Conservation (phyloP, 805 yeast species). For the Blastobotrys mokoenaii region DNA sequence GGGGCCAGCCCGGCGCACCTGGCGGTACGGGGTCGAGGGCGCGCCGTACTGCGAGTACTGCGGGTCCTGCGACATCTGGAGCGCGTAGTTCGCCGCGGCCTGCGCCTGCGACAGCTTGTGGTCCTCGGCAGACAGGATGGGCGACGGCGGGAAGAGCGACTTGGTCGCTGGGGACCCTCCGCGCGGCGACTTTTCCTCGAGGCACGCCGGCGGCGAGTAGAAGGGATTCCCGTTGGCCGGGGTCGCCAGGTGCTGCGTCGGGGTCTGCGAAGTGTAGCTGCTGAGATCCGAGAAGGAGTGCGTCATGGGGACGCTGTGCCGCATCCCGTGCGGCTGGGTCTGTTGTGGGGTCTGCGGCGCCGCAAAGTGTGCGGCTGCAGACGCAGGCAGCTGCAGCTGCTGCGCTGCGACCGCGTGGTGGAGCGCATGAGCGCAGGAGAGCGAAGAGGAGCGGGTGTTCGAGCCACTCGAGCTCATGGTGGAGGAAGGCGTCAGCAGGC, state of each 20-base stretch:
- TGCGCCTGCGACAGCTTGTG: conserved; percentile 2
- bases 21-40: background rate
- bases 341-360: no score
- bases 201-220: conserved; percentile 25
- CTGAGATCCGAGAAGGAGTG: no score
- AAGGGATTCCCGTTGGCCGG: conserved; percentile 31
- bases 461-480: conserved; percentile 1
- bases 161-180: background rate
- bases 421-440: background rate
- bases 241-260: no score
- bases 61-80: background rate
- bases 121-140: conserved; percentile 5
- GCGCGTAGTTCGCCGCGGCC: conserved; percentile 4
- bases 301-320: no score
- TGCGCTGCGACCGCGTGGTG: conserved; percentile 2
- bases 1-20: conserved; percentile 4
- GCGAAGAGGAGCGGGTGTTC: background rate
- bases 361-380: no score
- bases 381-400: no score
- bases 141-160: conserved; percentile 6
- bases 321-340: no score
- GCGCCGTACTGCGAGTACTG: background rate
- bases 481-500: conserved; percentile 11
- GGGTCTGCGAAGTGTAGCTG: background rate
- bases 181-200: background rate